Percentiles rank a stretch among this genome's conserved stretches.
Evolutionary conservation across 805 yeast genomes (phyloP).

Genomic region (Candida coleopterorum): DNA sequence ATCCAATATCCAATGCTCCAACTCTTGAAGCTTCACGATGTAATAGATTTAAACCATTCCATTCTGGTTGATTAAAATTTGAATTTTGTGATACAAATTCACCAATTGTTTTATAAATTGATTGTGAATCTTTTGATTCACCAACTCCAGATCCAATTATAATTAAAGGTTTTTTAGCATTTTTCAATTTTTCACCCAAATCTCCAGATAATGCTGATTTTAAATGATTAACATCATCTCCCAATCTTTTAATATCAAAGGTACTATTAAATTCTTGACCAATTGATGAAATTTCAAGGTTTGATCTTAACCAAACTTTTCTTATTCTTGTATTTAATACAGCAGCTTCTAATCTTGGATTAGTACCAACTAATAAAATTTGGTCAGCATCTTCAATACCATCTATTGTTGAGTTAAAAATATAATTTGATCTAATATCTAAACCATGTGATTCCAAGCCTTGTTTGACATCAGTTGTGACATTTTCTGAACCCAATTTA

Average conservation of each 20-base stretch:
- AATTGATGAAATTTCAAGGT: slow-evolving; percentile 63
- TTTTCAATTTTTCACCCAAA: slow-evolving; percentile 60
- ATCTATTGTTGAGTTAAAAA: slow-evolving; percentile 72
- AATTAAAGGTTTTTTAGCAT: slow-evolving; percentile 71
- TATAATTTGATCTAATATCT: slow-evolving; percentile 73
- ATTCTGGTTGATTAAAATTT: slow-evolving; percentile 62
- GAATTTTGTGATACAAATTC: slow-evolving; percentile 51
- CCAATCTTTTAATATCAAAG: slow-evolving; percentile 59
- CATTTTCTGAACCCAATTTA: slow-evolving; percentile 74
- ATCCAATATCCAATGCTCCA: slow-evolving; percentile 84
- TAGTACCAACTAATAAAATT: slow-evolving; percentile 75
- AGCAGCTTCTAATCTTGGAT: slow-evolving; percentile 88
- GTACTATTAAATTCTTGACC: slow-evolving; percentile 80
- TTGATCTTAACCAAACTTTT: slow-evolving; percentile 69
- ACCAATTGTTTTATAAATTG: slow-evolving; percentile 55
- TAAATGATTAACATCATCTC: slow-evolving; percentile 55
- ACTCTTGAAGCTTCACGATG: slow-evolving; percentile 87
- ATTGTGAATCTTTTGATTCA: slow-evolving; percentile 59
- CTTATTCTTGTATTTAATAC: slow-evolving; percentile 81
- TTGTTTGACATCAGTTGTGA: slow-evolving; percentile 63
- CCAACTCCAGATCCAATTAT: slow-evolving; percentile 77
- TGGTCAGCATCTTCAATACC: slow-evolving; percentile 83
- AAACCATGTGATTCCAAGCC: slow-evolving; percentile 59
- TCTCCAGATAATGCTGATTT: slow-evolving; percentile 59
- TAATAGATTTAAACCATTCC: slow-evolving; percentile 78